Conservation (phyloP, 768 basidiomycete genomes). For the Collybia sordida region DNA sequence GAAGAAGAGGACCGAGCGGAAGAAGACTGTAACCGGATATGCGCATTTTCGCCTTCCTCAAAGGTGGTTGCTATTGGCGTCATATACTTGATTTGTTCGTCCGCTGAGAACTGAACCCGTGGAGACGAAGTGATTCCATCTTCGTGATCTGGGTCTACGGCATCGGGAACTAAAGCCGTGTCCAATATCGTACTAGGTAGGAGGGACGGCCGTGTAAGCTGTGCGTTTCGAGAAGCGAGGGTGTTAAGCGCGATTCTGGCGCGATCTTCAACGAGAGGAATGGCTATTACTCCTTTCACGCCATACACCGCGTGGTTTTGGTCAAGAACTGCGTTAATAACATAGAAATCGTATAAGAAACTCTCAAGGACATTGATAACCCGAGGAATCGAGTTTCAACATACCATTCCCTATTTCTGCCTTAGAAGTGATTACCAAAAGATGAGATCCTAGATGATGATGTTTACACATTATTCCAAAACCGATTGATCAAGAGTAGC, state of each 20-base stretch:
- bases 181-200: conserved; percentile 28
- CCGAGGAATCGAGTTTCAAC: conserved; percentile 22
- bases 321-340: conserved; percentile 57
- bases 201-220: conserved; percentile 45
- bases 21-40: conserved; percentile 24
- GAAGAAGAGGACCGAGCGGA: conserved; percentile 45
- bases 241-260: conserved; percentile 54
- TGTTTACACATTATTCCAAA: conserved; percentile 1
- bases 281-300: conserved; percentile 66
- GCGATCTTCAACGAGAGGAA: conserved; percentile 68
- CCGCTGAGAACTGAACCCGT: conserved; percentile 55
- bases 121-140: conserved; percentile 16
- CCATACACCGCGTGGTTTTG: conserved; percentile 59
- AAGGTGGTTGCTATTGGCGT: conserved; percentile 32
- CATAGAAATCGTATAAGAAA: conserved; percentile 1
- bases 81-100: conserved; percentile 44
- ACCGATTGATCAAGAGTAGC: conserved; percentile 14
- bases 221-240: conserved; percentile 50
- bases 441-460: conserved; percentile 58
- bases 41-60: conserved; percentile 16
- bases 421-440: conserved; percentile 69
- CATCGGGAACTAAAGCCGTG: conserved; percentile 9
- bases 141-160: conserved; percentile 10
- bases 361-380: not conserved
- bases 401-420: conserved; percentile 64